These are phyloP conservation scores for Mytilinidion resinicola DNA, from an alignment of 495 filamentous ascomycete genomes.

Conservation along the genomic window DNA sequence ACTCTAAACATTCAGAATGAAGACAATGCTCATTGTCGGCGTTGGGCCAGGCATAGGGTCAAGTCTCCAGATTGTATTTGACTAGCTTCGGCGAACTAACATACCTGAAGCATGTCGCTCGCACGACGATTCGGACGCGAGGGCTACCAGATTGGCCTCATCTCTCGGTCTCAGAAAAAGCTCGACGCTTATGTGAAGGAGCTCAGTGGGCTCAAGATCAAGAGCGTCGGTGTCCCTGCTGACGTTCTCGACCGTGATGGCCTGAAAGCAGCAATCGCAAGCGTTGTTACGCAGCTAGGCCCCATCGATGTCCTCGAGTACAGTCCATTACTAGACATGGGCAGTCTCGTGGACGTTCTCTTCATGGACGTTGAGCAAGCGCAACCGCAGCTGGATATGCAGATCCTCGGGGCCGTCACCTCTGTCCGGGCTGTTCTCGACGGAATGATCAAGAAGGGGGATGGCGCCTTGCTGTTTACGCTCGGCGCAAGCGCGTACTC, in stretches of 20 bases:
- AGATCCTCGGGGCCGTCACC: neutral
- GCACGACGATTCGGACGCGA: neutral
- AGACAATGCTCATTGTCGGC: neutral
- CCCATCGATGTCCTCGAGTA: neutral
- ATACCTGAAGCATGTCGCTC: neutral
- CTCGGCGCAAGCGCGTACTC: neutral
- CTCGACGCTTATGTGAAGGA: neutral
- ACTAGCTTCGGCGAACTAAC: no score
- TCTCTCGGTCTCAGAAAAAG: neutral
- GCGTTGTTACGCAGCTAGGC: neutral
- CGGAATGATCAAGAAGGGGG: neutral
- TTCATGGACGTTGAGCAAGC: neutral
- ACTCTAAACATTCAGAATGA: neutral
- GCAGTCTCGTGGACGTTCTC: neutral
- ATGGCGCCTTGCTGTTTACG: neutral
- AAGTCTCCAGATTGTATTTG: no score
- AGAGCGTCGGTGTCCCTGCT: neutral
- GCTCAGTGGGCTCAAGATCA: neutral
- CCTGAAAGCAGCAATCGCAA: neutral
- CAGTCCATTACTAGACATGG: neutral
- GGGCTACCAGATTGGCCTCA: neutral
- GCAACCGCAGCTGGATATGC: neutral
- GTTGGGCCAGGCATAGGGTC: neutral
- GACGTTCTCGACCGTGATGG: neutral
- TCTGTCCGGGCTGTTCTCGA: neutral